phyloP scores from a whole-genome alignment of 2,329 filamentous ascomycete species.

The Cladobotryum mycophilum region DNA sequence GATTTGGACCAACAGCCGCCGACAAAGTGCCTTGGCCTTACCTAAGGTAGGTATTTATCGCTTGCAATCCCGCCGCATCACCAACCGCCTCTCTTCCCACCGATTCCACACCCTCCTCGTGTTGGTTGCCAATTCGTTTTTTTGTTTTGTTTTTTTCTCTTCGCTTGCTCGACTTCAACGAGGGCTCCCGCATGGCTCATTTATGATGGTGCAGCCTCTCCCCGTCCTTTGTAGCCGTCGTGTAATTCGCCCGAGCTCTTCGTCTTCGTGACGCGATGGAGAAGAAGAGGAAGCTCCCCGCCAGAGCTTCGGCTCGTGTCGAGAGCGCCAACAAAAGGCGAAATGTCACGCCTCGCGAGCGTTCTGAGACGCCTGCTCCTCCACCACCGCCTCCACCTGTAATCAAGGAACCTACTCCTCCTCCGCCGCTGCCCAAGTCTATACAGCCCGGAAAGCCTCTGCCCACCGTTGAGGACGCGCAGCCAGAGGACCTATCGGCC shows the following conservation, averaged over 20 bases:
- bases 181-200: conserved; percentile 21
- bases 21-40: not conserved
- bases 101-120: not conserved
- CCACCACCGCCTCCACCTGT: conserved; percentile 30
- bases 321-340: conserved; percentile 57
- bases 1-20: not conserved
- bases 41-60: conserved; percentile 2
- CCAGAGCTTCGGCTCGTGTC: conserved; percentile 54
- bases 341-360: conserved; percentile 49
- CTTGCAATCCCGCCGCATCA: not conserved
- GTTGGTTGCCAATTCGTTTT: no score
- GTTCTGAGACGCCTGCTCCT: conserved; percentile 41
- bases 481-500: conserved; percentile 54
- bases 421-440: conserved; percentile 51
- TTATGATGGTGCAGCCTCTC: conserved; percentile 24
- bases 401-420: conserved; percentile 26
- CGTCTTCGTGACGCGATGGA: conserved; percentile 42
- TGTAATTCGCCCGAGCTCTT: conserved; percentile 9
- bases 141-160: not conserved
- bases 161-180: conserved; percentile 8
- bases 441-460: conserved; percentile 61
- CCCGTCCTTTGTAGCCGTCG: conserved; percentile 11
- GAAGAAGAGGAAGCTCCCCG: conserved; percentile 59
- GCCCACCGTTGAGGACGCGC: conserved; percentile 62
- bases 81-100: not conserved